These are phyloP conservation scores for Neodidymelliopsis sp. DNA, from an alignment of 2,329 filamentous ascomycete species.

Conservation along the genomic window DNA sequence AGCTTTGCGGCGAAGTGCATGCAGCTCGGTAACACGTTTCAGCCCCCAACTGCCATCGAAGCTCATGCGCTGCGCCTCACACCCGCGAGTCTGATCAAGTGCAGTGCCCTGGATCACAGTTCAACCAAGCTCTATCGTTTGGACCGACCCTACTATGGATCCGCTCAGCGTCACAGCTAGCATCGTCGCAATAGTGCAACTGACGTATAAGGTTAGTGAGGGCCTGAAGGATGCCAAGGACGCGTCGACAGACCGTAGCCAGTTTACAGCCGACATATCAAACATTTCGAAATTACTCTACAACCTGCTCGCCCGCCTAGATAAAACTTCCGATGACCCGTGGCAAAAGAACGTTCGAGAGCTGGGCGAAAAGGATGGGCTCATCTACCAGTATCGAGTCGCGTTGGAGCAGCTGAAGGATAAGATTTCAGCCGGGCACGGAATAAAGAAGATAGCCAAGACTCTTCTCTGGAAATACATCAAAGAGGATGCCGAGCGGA, in stretches of 20 bases:
- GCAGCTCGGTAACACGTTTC: neutral
- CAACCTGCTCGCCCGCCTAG: conserved; percentile 23
- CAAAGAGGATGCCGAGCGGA: conserved; percentile 4
- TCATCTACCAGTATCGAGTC: conserved; percentile 24
- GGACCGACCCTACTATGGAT: conserved; percentile 4
- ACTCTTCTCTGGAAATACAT: neutral
- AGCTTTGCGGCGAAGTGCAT: conserved; percentile 2
- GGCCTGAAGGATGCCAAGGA: conserved; percentile 32
- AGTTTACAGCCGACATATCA: conserved; percentile 21
- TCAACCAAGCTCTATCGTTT: neutral
- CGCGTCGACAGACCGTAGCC: conserved; percentile 27
- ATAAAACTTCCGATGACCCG: conserved; percentile 21
- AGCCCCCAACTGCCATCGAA: neutral
- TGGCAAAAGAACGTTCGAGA: conserved; percentile 22
- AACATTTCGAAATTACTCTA: conserved; percentile 28
- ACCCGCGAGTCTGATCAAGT: neutral
- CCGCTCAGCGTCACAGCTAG: conserved; percentile 14
- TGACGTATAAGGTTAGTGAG: conserved; percentile 14
- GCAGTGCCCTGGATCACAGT: neutral
- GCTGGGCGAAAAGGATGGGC: conserved; percentile 19
- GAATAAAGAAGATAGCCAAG: conserved; percentile 4
- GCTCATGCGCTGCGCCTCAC: neutral
- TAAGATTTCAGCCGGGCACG: conserved; percentile 1
- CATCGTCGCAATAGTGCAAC: conserved; percentile 14
- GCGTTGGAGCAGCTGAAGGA: conserved; percentile 23